Percentiles rank a stretch among this genome's conserved stretches.
These are phyloP conservation scores for Penicillium fuscoglaucum DNA, from an alignment of 2,329 filamentous ascomycete genomes.

Conservation along the genomic window DNA sequence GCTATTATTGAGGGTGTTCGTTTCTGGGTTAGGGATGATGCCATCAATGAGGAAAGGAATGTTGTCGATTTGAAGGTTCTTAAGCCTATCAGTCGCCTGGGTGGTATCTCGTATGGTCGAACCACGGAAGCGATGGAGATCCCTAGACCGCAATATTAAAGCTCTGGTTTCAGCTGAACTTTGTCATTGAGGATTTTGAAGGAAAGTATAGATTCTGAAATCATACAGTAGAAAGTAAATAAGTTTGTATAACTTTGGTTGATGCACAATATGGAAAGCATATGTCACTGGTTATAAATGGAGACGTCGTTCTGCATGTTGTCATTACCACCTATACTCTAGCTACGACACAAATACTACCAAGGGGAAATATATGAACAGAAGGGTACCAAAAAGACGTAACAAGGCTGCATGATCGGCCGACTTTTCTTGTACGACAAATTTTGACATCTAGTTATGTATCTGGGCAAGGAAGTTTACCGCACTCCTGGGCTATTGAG, in stretches of 20 bases:
- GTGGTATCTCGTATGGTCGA: constrained; percentile 82
- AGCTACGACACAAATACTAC: no score
- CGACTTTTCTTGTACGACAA: no score
- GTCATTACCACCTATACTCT: no score
- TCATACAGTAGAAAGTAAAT: background rate
- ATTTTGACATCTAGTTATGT: no score
- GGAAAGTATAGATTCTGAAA: background rate
- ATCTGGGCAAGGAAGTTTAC: no score
- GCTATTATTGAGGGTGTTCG: constrained; percentile 78
- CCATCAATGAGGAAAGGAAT: constrained; percentile 73
- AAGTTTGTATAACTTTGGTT: background rate
- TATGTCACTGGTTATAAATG: no score
- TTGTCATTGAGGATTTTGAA: background rate
- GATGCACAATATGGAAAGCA: background rate
- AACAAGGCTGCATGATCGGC: no score
- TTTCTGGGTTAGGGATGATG: constrained; percentile 90
- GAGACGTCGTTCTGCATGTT: no score
- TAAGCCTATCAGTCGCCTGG: constrained; percentile 73
- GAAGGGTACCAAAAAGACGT: no score
- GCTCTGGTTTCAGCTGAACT: background rate
- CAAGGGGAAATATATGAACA: no score
- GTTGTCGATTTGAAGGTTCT: constrained; percentile 74
- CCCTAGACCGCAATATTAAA: constrained; percentile 40
- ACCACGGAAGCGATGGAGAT: constrained; percentile 71
- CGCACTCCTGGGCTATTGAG: background rate